Percentiles rank a stretch among this genome's conserved stretches.
Evolutionary conservation across 2,329 filamentous ascomycete species (phyloP).

Genomic region (Phialocephala subalpina): DNA sequence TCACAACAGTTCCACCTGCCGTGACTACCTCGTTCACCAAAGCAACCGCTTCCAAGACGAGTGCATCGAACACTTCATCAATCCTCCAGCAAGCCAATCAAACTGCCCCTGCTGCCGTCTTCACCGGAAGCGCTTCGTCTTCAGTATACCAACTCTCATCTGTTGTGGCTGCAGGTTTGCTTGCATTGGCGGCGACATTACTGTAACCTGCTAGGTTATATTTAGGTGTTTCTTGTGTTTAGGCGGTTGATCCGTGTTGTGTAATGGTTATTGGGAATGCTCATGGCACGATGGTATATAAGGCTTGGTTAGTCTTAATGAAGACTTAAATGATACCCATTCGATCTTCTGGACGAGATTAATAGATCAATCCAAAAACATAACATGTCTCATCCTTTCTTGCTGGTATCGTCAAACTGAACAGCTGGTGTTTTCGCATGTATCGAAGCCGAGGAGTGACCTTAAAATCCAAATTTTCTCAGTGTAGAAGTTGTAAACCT

Average conservation of each 20-base stretch:
- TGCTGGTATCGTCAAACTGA: not conserved
- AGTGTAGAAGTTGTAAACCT: too few relatives aligned
- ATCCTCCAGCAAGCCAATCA: slow-evolving; percentile 7
- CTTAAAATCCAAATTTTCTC: too few relatives aligned
- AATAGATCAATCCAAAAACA: not conserved
- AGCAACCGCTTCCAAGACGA: not conserved
- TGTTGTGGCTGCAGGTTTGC: not conserved
- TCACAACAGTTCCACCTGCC: not conserved
- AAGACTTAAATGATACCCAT: slow-evolving; percentile 9
- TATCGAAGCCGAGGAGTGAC: too few relatives aligned
- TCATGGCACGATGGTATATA: not conserved
- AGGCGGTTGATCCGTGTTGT: not conserved
- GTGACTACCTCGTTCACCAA: slow-evolving; percentile 3
- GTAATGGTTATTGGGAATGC: not conserved
- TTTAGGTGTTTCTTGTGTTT: not conserved
- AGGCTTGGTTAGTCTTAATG: not conserved
- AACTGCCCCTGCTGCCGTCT: not conserved
- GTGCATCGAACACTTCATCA: not conserved
- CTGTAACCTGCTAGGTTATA: not conserved
- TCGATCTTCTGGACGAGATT: not conserved
- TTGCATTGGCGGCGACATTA: not conserved
- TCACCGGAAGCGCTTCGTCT: slow-evolving; percentile 10
- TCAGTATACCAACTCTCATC: not conserved
- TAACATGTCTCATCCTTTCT: not conserved
- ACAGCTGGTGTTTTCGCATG: not conserved